Base-by-base conservation (phyloP, 202 grass and related monocot species). In the Saccharum hybrid region DNA sequence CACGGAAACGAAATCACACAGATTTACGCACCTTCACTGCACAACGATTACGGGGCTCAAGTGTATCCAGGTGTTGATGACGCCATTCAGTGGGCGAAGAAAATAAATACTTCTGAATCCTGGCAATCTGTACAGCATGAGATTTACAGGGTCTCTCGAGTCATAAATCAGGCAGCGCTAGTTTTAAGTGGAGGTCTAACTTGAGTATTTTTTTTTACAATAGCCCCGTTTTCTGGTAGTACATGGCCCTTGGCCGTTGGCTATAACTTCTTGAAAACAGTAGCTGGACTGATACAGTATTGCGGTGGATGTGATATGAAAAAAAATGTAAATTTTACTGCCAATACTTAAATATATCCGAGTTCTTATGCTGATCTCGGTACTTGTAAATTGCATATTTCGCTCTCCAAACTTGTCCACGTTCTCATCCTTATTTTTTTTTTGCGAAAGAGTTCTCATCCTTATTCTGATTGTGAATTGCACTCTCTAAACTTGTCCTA, bases 1-100 rank as follows among this genome's bases (percentile, higher is more conserved):
- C 7, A 90, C 3, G 1, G 62, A 39, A 68, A 70, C 1, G 0
- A 69, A 83, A 80, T 34, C 13, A 3, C 4, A 5, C 84, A 98
- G 92, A 85, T 98, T 68, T 98, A 98, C 63, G 87, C 81, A 81
- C 90, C 92, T 76, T 92, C 92, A 9, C 40, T 86, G 33, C 77
- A 94, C 13, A 38, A 98, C 16, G 89, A 95, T n/a, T 98, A 98
- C 72, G 96, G 85, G 83, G 89, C 92, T 0, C 85, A 94, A 79
- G 71, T 90, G 63, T 98, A 87, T 79, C 96, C 96, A 21, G 90
- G 89, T 22, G 77, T 89, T 30, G 91, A 90, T 31, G 91, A 95
- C 62, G 91, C 92, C 36, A 95, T 95, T 79, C 63, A 77, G 51
- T 86, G 22, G 15, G 95, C 88, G 39, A 88, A 89, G 83, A 96